Evolutionary conservation across 495 filamentous ascomycete genomes (phyloP).

Genomic region (Podospora pseudopauciseta): DNA sequence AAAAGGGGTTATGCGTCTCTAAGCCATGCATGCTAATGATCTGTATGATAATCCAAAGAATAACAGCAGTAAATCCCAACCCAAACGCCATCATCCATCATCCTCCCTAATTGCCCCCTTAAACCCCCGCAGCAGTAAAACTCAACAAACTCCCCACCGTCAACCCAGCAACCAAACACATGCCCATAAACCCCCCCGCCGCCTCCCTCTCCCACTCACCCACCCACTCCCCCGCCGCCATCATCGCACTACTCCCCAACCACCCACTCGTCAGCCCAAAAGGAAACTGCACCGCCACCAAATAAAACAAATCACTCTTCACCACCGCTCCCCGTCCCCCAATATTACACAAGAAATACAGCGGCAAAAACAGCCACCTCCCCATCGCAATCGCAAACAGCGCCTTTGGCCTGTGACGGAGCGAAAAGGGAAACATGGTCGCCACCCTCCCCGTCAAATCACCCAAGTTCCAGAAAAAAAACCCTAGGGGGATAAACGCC

Average conservation of each 20-base stretch:
- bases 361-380: slow-evolving; percentile 68
- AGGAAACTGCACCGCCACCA: slow-evolving; percentile 72
- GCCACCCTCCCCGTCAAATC: slow-evolving; percentile 75
- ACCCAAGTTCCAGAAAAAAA: slow-evolving; percentile 91
- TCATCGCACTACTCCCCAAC: slow-evolving; percentile 82
- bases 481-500: slow-evolving; percentile 83
- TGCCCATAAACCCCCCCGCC: slow-evolving; percentile 89
- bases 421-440: slow-evolving; percentile 58
- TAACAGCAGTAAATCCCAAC: not conserved
- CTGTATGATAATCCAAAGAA: not conserved
- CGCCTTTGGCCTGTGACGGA: slow-evolving; percentile 57
- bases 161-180: slow-evolving; percentile 80
- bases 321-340: slow-evolving; percentile 64
- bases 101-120: not conserved
- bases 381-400: slow-evolving; percentile 62
- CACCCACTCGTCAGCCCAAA: slow-evolving; percentile 88
- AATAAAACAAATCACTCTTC: slow-evolving; percentile 80
- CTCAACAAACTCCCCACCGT: slow-evolving; percentile 83
- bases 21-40: not conserved
- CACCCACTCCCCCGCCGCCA: slow-evolving; percentile 78
- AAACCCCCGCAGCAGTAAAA: slow-evolving; percentile 62
- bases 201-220: slow-evolving; percentile 77
- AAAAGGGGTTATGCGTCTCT: not conserved
- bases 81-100: not conserved
- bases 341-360: slow-evolving; percentile 89